Conservation (phyloP, 2,329 filamentous ascomycete genomes). For the Cordyceps cicadae region DNA sequence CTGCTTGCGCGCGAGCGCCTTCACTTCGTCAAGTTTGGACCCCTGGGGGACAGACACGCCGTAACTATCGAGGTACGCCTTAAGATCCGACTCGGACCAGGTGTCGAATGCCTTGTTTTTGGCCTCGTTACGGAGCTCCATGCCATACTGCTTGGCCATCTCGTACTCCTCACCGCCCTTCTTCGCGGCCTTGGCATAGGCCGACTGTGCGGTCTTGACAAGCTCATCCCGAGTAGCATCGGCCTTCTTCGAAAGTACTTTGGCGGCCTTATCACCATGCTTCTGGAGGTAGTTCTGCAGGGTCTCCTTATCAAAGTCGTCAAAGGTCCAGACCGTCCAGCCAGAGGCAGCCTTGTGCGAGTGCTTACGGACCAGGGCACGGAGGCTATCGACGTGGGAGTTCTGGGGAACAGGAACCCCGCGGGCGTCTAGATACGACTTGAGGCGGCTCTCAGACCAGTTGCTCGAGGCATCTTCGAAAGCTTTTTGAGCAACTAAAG, state of each 20-base stretch:
- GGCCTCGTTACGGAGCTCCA: constrained; percentile 54
- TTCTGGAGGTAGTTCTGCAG: constrained; percentile 50
- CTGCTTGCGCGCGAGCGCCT: constrained; percentile 63
- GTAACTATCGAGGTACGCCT: constrained; percentile 72
- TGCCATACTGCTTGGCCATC: constrained; percentile 62
- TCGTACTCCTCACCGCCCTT: constrained; percentile 52
- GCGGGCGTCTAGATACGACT: constrained; percentile 69
- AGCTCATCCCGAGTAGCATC: constrained; percentile 66
- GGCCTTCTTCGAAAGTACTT: constrained; percentile 53
- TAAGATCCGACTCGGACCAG: constrained; percentile 67
- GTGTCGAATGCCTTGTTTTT: constrained; percentile 62
- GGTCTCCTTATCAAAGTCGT: constrained; percentile 66
- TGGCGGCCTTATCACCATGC: constrained; percentile 45
- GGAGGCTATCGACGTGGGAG: constrained; percentile 63
- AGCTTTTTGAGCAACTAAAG: constrained; percentile 53
- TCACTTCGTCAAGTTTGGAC: constrained; percentile 59
- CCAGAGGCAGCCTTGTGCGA: constrained; percentile 60
- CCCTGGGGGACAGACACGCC: constrained; percentile 61
- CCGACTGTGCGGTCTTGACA: constrained; percentile 53
- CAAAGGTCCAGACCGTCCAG: constrained; percentile 70
- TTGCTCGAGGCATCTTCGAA: constrained; percentile 54
- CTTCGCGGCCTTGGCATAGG: constrained; percentile 50
- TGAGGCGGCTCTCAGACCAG: constrained; percentile 72
- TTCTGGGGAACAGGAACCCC: constrained; percentile 66
- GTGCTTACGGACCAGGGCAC: constrained; percentile 66